Evolutionary conservation across 768 basidiomycete species (phyloP), one percentile per base, ranked within the genome.

Genomic region (Mycena chlorophos): DNA sequence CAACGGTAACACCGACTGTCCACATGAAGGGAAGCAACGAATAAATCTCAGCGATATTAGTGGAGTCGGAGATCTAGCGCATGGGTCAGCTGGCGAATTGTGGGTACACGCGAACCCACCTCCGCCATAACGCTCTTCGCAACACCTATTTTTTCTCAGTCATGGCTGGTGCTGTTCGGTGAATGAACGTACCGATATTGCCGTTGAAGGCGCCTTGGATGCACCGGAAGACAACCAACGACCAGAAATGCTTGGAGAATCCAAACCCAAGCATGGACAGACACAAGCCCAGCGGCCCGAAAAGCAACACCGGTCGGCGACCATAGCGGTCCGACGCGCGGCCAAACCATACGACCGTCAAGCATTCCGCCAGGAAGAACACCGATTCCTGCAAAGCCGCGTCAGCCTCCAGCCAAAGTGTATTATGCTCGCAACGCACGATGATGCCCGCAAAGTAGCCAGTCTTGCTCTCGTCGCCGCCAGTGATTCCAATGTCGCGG

Each of bases 361-460:
- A 29, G 23, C 55, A 56, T 57, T 71, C 66, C 3, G 67, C 63
- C 37, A 65, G 12, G 52, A 68, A 69, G 50, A 69, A 71, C 4
- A 69, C 53, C 1, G 69, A 68, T 57, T 68, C 67, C 68, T 71
- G 31, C 20, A 47, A 19, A 46, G 2, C 22, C 20, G 22, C 17
- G 17, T 5, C 19, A 25, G 20, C n/a, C 27, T 34, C 17, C 4
- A 19, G 23, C 27, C 14, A 12, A 3, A 5, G 14, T 4, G 5
- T 4, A 20, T 49, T 51, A 34, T 47, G 42, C 37, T 37, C 19
- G 19, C 19, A 22, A 60, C 72, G 51, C 49, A 76, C 77, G 28
- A 78, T 65, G 10, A 77, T 62, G 2, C 77, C 76, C 29, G 73
- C 73, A 56, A 72, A 77, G 49, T 78, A 75, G 3, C 76, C 77